Evolutionary conservation across 1,284 basidiomycete species (phyloP), one percentile per base, ranked within the genome.

Genomic region (Cryptococcus hybrid): DNA sequence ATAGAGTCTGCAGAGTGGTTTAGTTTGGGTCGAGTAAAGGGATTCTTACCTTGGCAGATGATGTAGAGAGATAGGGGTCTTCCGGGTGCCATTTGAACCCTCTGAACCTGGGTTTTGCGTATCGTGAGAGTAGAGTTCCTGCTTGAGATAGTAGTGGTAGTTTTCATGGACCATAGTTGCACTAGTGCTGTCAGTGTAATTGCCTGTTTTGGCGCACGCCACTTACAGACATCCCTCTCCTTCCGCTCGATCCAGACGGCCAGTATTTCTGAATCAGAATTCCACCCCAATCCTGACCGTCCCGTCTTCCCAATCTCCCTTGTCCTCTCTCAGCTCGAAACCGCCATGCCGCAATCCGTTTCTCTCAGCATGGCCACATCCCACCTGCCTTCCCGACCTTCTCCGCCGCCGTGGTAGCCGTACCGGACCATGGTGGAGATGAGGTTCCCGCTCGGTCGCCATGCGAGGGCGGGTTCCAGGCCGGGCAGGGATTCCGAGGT

Each of bases 101-200:
- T 0, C 84, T 87, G 69, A 92, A 90, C 40, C 84, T 82, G n/a
- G 59, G 67, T 5, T 65, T 3, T 70, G 59, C 0, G 82, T 80
- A 4, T 57, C 44, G 40, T 66, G 65, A 0, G 87, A 84, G 12
- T 77, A 68, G 49, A 95, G 80, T 70, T 94, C 90, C 71, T 93
- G 90, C 76, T 96, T 96, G 57, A 98, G 83, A 77, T 95, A 92
- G 90, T 94, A 97, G 74, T 97, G 89, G 76, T 96, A 99, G 75
- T 99, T 99, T 89, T 88, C 30, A 84, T 92, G 0, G 92, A 90
- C 92, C 93, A 99, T 2, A 99, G 80, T 78, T 99, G 96, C 18
- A 99, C 90, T 87, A 64, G 36, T 38, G 24, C 15, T 3, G 18
- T 39, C 15, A 43, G 24, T 18, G 46, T 34, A 34, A 15, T 42